Percentiles rank a stretch among this genome's conserved stretches.
phyloP scores from a whole-genome alignment of 2,329 filamentous ascomycete species.

The Ophiognomonia clavigignenti-juglandacearum region DNA sequence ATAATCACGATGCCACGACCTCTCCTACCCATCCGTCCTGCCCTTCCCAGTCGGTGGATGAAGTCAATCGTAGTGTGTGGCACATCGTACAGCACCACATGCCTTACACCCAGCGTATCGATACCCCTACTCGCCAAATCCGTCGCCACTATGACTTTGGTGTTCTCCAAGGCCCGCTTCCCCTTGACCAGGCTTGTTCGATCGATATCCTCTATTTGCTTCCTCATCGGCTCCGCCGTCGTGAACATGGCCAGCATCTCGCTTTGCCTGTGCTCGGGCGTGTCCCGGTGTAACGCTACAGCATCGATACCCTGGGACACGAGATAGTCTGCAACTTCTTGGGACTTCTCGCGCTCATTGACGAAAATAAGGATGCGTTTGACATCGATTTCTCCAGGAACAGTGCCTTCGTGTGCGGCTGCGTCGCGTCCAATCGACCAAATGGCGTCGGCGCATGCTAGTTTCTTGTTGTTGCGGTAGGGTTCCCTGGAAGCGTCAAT shows the following conservation, averaged over 20 bases:
- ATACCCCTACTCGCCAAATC: constrained; percentile 91
- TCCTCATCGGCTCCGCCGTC: constrained; percentile 34
- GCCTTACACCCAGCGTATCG: constrained; percentile 84
- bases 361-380: constrained; percentile 94
- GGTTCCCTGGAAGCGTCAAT: constrained; percentile 90
- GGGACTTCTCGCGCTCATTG: constrained; percentile 88
- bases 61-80: constrained; percentile 97
- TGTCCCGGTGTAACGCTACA: constrained; percentile 78
- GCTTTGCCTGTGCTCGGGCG: constrained; percentile 68
- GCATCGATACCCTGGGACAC: constrained; percentile 83
- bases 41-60: constrained; percentile 88
- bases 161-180: constrained; percentile 60
- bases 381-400: constrained; percentile 55
- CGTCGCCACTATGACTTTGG: constrained; percentile 89
- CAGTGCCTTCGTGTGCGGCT: constrained; percentile 50
- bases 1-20: constrained; percentile 88
- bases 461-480: constrained; percentile 85
- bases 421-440: constrained; percentile 85
- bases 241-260: constrained; percentile 77
- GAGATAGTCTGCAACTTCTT: constrained; percentile 75
- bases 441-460: constrained; percentile 92
- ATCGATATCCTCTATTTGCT: constrained; percentile 24
- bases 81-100: constrained; percentile 95
- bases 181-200: constrained; percentile 26
- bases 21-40: constrained; percentile 86